phyloP scores from a whole-genome alignment of 2,329 filamentous ascomycete species.

The Hypoxylon sp. region DNA sequence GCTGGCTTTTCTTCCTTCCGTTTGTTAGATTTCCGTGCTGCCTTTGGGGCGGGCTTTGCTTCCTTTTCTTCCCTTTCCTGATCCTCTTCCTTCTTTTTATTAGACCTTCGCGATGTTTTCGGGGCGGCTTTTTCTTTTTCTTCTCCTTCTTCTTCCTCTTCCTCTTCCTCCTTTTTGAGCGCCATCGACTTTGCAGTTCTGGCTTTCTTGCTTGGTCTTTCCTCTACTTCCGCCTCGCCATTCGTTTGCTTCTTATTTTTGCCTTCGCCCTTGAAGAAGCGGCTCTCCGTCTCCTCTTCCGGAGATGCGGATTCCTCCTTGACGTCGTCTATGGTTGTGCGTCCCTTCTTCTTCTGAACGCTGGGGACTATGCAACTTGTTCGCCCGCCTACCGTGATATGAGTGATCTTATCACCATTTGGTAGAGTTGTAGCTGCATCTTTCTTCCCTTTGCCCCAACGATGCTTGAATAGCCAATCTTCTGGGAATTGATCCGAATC shows the following conservation, averaged over 20 bases:
- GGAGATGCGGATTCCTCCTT: constrained; percentile 53
- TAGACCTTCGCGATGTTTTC: constrained; percentile 35
- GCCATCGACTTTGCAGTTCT: constrained; percentile 40
- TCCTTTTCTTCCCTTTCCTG: constrained; percentile 52
- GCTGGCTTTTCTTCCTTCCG: constrained; percentile 32
- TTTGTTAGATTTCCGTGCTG: constrained; percentile 38
- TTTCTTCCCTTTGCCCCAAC: constrained; percentile 92
- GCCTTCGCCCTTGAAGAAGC: constrained; percentile 44
- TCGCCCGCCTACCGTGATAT: constrained; percentile 89
- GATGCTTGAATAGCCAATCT: constrained; percentile 89
- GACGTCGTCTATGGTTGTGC: constrained; percentile 56
- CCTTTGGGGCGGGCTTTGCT: constrained; percentile 43
- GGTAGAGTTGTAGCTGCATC: constrained; percentile 76
- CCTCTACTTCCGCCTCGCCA: constrained; percentile 33
- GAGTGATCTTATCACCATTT: constrained; percentile 86
- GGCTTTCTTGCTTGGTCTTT: constrained; percentile 45
- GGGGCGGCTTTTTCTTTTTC: constrained; percentile 47
- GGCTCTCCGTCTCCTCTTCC: constrained; percentile 43
- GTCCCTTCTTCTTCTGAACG: constrained; percentile 83
- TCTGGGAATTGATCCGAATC: constrained; percentile 89
- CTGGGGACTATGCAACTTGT: constrained; percentile 91
- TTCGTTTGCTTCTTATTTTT: constrained; percentile 32
- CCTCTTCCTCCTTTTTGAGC: constrained; percentile 49
- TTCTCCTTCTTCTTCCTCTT: constrained; percentile 48
- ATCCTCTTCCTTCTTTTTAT: constrained; percentile 50